Percentiles rank a stretch among this genome's conserved stretches.
phyloP scores from a whole-genome alignment of 2,329 filamentous ascomycete genomes.

The Colletotrichum eremochloae region DNA sequence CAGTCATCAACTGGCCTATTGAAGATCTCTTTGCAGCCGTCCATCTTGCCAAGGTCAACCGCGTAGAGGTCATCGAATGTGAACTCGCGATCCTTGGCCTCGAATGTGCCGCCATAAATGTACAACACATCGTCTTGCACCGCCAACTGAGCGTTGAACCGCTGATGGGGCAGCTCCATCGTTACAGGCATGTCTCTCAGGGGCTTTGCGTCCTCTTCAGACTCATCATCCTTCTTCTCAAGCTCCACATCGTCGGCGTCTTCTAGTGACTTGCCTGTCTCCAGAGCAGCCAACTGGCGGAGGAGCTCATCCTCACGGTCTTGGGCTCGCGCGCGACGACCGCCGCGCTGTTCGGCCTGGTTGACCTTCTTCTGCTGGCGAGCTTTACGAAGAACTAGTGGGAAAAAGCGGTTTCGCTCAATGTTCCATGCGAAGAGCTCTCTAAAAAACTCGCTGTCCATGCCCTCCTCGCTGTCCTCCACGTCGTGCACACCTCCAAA shows the following conservation, averaged over 20 bases:
- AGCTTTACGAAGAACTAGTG: slow-evolving; percentile 80
- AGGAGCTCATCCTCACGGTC: slow-evolving; percentile 94
- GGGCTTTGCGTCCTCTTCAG: slow-evolving; percentile 68
- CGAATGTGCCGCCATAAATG: slow-evolving; percentile 94
- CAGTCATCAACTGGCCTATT: slow-evolving; percentile 87
- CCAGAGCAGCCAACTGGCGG: slow-evolving; percentile 86
- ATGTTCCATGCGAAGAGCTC: slow-evolving; percentile 93
- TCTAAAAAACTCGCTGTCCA: slow-evolving; percentile 98
- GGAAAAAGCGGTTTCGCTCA: slow-evolving; percentile 95
- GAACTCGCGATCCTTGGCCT: slow-evolving; percentile 94
- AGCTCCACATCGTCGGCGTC: slow-evolving; percentile 63
- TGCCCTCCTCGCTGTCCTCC: slow-evolving; percentile 91
- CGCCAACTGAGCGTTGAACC: slow-evolving; percentile 92
- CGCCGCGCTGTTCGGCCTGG: slow-evolving; percentile 67
- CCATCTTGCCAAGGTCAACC: slow-evolving; percentile 92
- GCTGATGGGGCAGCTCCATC: slow-evolving; percentile 87
- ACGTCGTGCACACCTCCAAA: slow-evolving; percentile 97
- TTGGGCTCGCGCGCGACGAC: slow-evolving; percentile 80
- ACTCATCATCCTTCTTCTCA: slow-evolving; percentile 62
- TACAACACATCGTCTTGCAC: slow-evolving; percentile 94
- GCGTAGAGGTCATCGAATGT: slow-evolving; percentile 97
- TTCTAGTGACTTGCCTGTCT: slow-evolving; percentile 77
- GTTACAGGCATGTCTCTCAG: slow-evolving; percentile 74
- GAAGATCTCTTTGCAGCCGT: slow-evolving; percentile 94
- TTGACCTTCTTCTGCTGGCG: slow-evolving; percentile 75